phyloP scores from a whole-genome alignment of 1,284 basidiomycete genomes.

The Exobasidium rhododendri region DNA sequence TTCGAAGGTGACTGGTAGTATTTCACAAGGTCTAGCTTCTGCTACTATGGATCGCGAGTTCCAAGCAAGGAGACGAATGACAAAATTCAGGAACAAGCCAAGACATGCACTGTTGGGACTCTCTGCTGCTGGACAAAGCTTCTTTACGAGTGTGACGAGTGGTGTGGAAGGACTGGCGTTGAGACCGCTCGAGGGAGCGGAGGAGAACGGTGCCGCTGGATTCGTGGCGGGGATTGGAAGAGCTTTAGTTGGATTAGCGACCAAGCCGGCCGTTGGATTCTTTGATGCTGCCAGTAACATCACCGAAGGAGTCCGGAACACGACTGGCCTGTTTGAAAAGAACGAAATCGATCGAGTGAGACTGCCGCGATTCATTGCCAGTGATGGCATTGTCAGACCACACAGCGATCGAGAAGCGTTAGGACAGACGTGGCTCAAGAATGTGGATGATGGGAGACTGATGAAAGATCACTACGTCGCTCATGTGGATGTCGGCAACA shows the following conservation, averaged over 20 bases:
- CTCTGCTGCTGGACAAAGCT: slow-evolving; percentile 85
- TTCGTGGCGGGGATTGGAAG: slow-evolving; percentile 98
- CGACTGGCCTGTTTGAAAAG: slow-evolving; percentile 95
- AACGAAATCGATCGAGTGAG: slow-evolving; percentile 84
- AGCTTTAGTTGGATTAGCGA: slow-evolving; percentile 87
- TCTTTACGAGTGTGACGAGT: slow-evolving; percentile 89
- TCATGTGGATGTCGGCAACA: slow-evolving; percentile 62
- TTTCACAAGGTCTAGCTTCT: slow-evolving; percentile 94
- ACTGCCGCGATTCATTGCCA: slow-evolving; percentile 78
- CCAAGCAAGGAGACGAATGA: slow-evolving; percentile 82
- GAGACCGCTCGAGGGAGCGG: slow-evolving; percentile 95
- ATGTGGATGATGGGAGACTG: slow-evolving; percentile 81
- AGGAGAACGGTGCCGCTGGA: slow-evolving; percentile 85
- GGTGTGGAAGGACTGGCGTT: slow-evolving; percentile 94
- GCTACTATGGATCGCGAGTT: slow-evolving; percentile 96
- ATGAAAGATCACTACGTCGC: slow-evolving; percentile 84
- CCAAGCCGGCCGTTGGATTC: slow-evolving; percentile 93
- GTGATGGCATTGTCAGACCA: slow-evolving; percentile 46
- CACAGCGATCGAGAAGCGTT: slow-evolving; percentile 84
- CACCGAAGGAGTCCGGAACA: slow-evolving; percentile 90
- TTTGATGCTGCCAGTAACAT: slow-evolving; percentile 95
- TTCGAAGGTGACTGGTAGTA: slow-evolving; percentile 93
- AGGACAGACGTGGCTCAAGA: slow-evolving; percentile 93
- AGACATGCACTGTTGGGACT: slow-evolving; percentile 94
- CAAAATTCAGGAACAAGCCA: slow-evolving; percentile 86